A percentile compares a stretch with the other conserved stretches of the same genome.
Evolutionary conservation across 495 filamentous ascomycete genomes (phyloP).

Genomic region (Lophium mytilinum): DNA sequence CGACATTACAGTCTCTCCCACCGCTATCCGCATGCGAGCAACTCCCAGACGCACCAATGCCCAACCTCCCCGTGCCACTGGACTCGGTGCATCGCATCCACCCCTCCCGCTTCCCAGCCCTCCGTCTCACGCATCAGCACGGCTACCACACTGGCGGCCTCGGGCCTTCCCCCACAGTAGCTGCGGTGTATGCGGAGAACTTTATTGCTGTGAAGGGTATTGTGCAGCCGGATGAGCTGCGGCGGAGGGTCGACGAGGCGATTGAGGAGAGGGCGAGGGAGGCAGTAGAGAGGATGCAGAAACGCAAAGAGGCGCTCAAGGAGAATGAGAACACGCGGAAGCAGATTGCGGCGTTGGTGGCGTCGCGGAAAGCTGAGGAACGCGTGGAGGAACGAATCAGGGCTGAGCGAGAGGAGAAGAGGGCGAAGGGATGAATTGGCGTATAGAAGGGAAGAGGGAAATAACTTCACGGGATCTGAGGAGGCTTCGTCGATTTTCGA

Average conservation of each 20-base stretch:
- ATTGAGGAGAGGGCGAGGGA: conserved; percentile 25
- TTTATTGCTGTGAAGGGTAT: conserved; percentile 32
- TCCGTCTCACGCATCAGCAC: conserved; percentile 32
- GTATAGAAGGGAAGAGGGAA: too few relatives aligned
- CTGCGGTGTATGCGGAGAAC: conserved; percentile 23
- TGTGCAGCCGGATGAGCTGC: conserved; percentile 27
- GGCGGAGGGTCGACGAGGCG: conserved; percentile 30
- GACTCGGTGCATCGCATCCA: conserved; percentile 29
- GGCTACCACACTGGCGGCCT: conserved; percentile 34
- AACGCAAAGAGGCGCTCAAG: conserved; percentile 26
- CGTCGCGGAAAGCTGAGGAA: conserved; percentile 18
- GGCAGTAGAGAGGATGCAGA: conserved; percentile 28
- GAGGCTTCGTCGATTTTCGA: too few relatives aligned
- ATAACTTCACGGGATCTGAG: too few relatives aligned
- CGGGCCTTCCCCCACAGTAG: conserved; percentile 22
- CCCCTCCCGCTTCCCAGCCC: conserved; percentile 27
- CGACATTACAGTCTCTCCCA: neutral
- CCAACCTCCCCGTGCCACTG: conserved; percentile 26
- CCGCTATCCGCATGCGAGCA: neutral
- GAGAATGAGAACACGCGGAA: conserved; percentile 17
- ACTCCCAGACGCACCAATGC: too few relatives aligned
- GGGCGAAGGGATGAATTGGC: too few relatives aligned
- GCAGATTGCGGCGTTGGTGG: conserved; percentile 12
- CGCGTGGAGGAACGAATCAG: conserved; percentile 17
- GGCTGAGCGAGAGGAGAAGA: conserved; percentile 5